phyloP scores from a whole-genome alignment of 257 asterid species.

The Gentiana macrophylla region DNA sequence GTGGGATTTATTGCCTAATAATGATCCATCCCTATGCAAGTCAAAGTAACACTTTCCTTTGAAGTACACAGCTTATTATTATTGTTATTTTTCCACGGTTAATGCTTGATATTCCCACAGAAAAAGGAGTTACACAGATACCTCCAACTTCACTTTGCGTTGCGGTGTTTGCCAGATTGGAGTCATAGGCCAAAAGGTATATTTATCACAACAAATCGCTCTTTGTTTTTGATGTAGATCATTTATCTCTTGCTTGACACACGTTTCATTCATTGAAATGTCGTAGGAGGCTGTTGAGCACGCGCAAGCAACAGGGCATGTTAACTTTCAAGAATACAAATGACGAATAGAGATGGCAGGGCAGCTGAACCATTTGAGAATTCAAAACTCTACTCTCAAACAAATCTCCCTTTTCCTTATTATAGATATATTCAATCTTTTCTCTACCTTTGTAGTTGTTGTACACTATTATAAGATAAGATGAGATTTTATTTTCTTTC shows the following conservation, averaged over 20 bases:
- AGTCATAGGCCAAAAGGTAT: conserved; percentile 81
- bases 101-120: conserved; percentile 19
- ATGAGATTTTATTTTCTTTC: background rate
- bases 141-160: conserved; percentile 82
- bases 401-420: background rate
- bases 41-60: too few species aligned
- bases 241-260: background rate
- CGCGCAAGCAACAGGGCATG: conserved; percentile 88
- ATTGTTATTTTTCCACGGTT: background rate
- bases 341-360: conserved; percentile 2
- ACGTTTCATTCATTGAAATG: background rate
- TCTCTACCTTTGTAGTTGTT: background rate
- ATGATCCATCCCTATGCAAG: too few species aligned
- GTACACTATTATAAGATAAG: background rate
- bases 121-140: conserved; percentile 87
- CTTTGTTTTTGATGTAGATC: too few species aligned
- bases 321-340: conserved; percentile 79
- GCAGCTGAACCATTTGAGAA: background rate
- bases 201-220: too few species aligned
- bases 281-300: conserved; percentile 91
- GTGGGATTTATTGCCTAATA: too few species aligned
- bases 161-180: conserved; percentile 97
- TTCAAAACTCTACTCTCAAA: background rate
- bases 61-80: too few species aligned
- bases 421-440: too few species aligned